Percentiles rank a stretch among this genome's conserved stretches.
These are phyloP conservation scores for Pseudonectria buxi DNA, from an alignment of 2,329 filamentous ascomycete species.

Conservation along the genomic window DNA sequence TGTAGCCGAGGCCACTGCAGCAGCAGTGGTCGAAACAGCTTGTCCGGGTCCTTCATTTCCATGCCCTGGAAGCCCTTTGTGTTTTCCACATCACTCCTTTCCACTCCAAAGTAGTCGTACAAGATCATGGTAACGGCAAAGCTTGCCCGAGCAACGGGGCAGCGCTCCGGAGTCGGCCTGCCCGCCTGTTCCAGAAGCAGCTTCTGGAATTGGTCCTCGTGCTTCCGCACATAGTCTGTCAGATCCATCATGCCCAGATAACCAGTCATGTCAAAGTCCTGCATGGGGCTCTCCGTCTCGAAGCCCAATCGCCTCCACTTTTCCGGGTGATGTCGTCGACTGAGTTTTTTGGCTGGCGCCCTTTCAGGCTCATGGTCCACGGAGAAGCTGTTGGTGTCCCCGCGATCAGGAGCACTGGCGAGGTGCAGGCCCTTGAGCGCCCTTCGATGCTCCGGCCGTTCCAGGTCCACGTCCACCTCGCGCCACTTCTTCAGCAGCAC, in stretches of 20 bases:
- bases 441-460: conserved; percentile 79
- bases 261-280: conserved; percentile 78
- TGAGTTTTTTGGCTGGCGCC: conserved; percentile 47
- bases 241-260: conserved; percentile 97
- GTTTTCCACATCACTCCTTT: conserved; percentile 74
- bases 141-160: conserved; percentile 81
- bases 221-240: conserved; percentile 84
- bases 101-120: conserved; percentile 94
- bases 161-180: conserved; percentile 63
- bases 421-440: conserved; percentile 81
- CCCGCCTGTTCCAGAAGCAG: conserved; percentile 82
- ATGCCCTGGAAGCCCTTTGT: conserved; percentile 66
- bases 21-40: conserved; percentile 77
- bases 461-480: conserved; percentile 75
- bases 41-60: conserved; percentile 75
- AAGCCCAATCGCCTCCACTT: conserved; percentile 94
- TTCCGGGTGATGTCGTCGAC: conserved; percentile 70
- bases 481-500: conserved; percentile 82
- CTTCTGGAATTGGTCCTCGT: conserved; percentile 90
- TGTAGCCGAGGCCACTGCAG: conserved; percentile 92
- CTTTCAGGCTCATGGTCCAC: conserved; percentile 30
- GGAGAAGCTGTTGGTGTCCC: conserved; percentile 31
- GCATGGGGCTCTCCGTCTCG: conserved; percentile 77
- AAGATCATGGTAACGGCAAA: conserved; percentile 80
- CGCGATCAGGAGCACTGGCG: conserved; percentile 64